Percentiles rank a stretch among this genome's conserved stretches.
Conservation (phyloP, 108 stramenopile genomes). For the Mayamaea pseudoterrestris region DNA sequence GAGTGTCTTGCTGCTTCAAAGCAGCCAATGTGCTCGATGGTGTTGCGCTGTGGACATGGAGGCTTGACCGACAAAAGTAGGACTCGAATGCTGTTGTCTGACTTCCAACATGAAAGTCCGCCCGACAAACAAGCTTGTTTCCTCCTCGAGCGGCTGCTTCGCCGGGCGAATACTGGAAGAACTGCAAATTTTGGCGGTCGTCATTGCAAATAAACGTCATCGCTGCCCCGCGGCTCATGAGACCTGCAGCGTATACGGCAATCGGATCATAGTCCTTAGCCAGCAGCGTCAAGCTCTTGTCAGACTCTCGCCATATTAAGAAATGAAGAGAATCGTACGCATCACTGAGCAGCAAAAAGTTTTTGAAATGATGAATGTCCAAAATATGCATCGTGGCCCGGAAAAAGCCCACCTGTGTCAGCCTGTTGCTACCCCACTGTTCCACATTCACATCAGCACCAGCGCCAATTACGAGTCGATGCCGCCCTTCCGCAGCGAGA, state of each 20-base stretch:
- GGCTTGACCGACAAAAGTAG: constrained; percentile 67
- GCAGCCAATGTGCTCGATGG: constrained; percentile 56
- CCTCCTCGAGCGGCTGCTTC: constrained; percentile 84
- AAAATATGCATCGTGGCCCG: constrained; percentile 78
- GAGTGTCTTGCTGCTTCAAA: constrained; percentile 73
- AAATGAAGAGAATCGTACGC: constrained; percentile 82
- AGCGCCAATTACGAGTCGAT: constrained; percentile 64
- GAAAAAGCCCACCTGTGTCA: constrained; percentile 85
- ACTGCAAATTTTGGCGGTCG: constrained; percentile 77
- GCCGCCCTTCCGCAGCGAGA: constrained; percentile 51
- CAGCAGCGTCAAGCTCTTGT: constrained; percentile 75
- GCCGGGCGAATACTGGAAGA: constrained; percentile 88
- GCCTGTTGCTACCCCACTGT: constrained; percentile 68
- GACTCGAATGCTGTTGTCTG: constrained; percentile 60
- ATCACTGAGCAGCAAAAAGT: constrained; percentile 69
- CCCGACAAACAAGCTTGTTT: constrained; percentile 81
- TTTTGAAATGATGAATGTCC: constrained; percentile 71
- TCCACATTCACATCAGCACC: constrained; percentile 84
- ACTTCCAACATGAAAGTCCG: constrained; percentile 80
- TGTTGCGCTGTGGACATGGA: constrained; percentile 62
- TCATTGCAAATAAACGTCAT: constrained; percentile 78
- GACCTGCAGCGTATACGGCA: constrained; percentile 66
- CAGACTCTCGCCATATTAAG: constrained; percentile 79
- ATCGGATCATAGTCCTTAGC: constrained; percentile 82
- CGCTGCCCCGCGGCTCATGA: constrained; percentile 67